Conservation (phyloP, 176 grass and related monocot species). For the Oropetium thomaeum region DNA sequence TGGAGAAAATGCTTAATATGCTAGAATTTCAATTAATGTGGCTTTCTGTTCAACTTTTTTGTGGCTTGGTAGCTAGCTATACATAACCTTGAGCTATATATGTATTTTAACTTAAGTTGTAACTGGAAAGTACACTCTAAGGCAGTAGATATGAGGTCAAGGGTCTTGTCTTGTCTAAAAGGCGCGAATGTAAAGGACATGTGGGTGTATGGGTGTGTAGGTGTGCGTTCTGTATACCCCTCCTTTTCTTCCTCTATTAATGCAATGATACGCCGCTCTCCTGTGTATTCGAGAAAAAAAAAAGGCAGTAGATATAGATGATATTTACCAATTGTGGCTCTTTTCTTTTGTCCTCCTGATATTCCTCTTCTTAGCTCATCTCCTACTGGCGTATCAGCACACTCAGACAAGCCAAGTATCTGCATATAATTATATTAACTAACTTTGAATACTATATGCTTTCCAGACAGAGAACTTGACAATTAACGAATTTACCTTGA, state of each 20-base stretch:
- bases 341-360: slow-evolving; percentile 98
- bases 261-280: no score
- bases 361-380: slow-evolving; percentile 93
- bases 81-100: not conserved
- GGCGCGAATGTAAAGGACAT: no score
- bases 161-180: no score
- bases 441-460: slow-evolving; percentile 15
- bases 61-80: not conserved
- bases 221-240: no score
- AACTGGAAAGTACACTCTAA: not conserved
- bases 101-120: not conserved
- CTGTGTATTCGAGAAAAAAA: no score
- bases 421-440: slow-evolving; percentile 46
- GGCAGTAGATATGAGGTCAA: no score
- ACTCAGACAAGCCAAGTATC: slow-evolving; percentile 84
- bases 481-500: slow-evolving; percentile 54
- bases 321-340: slow-evolving; percentile 74
- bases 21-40: not conserved
- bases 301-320: not conserved
- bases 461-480: slow-evolving; percentile 11
- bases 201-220: no score
- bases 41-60: not conserved
- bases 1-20: not conserved
- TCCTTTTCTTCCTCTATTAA: no score
- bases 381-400: slow-evolving; percentile 83